Conservation (phyloP, 2,329 filamentous ascomycete genomes). For the Tolypocladium tundrense region DNA sequence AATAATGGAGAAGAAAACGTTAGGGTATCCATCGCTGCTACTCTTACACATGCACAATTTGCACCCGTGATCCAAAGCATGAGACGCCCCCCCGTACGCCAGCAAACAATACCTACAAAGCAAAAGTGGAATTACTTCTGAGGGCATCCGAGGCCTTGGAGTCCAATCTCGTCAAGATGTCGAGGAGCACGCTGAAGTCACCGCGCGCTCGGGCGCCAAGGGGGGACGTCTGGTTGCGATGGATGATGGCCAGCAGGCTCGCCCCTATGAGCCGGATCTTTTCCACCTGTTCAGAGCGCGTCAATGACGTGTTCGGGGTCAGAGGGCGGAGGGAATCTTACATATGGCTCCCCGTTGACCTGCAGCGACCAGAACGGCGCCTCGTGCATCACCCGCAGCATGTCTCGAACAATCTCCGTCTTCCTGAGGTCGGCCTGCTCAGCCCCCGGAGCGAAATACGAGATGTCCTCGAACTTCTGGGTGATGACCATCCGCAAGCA, state of each 20-base stretch:
- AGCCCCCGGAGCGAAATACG: slow-evolving; percentile 16
- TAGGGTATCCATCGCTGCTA: not conserved
- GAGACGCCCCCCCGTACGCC: not conserved
- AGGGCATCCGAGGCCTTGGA: slow-evolving; percentile 32
- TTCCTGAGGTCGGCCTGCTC: slow-evolving; percentile 24
- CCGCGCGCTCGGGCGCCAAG: slow-evolving; percentile 24
- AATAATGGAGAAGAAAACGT: not conserved
- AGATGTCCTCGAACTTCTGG: slow-evolving; percentile 23
- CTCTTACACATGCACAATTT: no score
- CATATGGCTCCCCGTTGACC: slow-evolving; percentile 28
- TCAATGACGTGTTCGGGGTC: not conserved
- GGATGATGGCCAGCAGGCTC: slow-evolving; percentile 26
- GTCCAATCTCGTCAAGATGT: slow-evolving; percentile 29
- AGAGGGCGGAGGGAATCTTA: slow-evolving; percentile 9
- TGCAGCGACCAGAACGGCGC: slow-evolving; percentile 31
- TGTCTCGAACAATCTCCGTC: slow-evolving; percentile 32
- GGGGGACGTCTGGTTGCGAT: slow-evolving; percentile 24
- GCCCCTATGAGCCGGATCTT: slow-evolving; percentile 29
- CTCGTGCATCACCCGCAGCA: slow-evolving; percentile 27
- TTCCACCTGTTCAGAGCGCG: slow-evolving; percentile 19
- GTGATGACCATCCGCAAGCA: slow-evolving; percentile 31
- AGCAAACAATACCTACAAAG: not conserved
- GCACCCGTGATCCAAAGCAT: not conserved
- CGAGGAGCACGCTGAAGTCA: slow-evolving; percentile 28
- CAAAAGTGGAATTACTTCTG: slow-evolving; percentile 15